phyloP scores from a whole-genome alignment of 1,284 basidiomycete genomes.

The Anthracocystis walkeri region DNA sequence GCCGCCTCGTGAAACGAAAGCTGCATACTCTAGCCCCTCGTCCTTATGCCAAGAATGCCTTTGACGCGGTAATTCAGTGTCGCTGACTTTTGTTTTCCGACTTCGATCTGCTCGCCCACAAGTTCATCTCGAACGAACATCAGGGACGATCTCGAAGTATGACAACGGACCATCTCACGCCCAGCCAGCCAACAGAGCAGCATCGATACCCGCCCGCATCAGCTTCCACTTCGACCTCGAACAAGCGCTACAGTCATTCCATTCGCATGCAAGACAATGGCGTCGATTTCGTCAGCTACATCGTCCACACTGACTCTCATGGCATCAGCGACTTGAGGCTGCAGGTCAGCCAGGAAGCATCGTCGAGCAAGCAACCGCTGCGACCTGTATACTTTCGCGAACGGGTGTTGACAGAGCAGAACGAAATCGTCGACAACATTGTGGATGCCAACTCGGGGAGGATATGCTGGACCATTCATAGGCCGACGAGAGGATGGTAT shows the following conservation, averaged over 20 bases:
- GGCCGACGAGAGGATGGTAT: conserved; percentile 62
- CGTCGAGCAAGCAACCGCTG: conserved; percentile 27
- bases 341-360: conserved; percentile 42
- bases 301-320: conserved; percentile 40
- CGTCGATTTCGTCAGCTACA: conserved; percentile 22
- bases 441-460: conserved; percentile 44
- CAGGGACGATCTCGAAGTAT: not conserved
- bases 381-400: conserved; percentile 55
- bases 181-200: conserved; percentile 2
- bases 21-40: conserved; percentile 5
- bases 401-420: conserved; percentile 35
- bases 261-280: not conserved
- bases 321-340: conserved; percentile 37
- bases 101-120: not conserved
- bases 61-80: not conserved
- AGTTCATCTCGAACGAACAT: conserved; percentile 2
- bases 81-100: not conserved
- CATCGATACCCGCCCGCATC: conserved; percentile 15
- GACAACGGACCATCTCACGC: not conserved
- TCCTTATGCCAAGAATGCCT: not conserved
- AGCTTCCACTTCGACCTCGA: not conserved
- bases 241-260: not conserved
- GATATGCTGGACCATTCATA: conserved; percentile 55
- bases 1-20: conserved; percentile 2
- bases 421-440: conserved; percentile 62